These are phyloP conservation scores for Nematocida homosporus DNA, from an alignment of 371 early-diverging fungal genomes.

Conservation along the genomic window DNA sequence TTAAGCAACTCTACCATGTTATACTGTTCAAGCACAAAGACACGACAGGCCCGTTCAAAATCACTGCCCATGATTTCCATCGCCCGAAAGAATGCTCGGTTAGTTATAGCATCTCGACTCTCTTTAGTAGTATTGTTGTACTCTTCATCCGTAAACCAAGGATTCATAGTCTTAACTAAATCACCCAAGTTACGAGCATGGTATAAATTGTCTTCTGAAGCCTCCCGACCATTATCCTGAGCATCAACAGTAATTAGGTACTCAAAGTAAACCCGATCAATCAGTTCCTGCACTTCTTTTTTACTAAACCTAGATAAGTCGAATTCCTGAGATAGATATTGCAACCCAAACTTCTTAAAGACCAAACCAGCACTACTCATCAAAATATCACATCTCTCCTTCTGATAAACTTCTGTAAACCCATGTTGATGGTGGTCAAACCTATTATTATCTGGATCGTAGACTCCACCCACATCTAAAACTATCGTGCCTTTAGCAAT, in stretches of 20 bases:
- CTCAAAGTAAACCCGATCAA: conserved; percentile 57
- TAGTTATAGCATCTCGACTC: conserved; percentile 2
- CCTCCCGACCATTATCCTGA: conserved; percentile 65
- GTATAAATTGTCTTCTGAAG: conserved; percentile 32
- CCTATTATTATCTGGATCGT: conserved; percentile 73
- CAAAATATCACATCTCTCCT: conserved; percentile 73
- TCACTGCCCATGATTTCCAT: conserved; percentile 58
- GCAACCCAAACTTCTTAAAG: conserved; percentile 71
- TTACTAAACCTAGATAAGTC: conserved; percentile 76
- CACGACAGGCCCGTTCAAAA: conserved; percentile 21
- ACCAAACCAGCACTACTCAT: conserved; percentile 82
- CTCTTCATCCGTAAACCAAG: not conserved
- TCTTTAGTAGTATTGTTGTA: not conserved
- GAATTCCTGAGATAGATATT: conserved; percentile 71
- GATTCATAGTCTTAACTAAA: conserved; percentile 28
- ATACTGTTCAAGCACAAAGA: not conserved
- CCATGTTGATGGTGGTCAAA: conserved; percentile 95
- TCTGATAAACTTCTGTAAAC: conserved; percentile 80
- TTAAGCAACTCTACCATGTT: not conserved
- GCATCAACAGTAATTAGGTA: conserved; percentile 66
- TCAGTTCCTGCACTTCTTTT: conserved; percentile 22
- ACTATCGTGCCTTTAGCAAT: conserved; percentile 79
- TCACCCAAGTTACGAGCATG: conserved; percentile 56
- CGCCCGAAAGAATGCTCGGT: conserved; percentile 49
- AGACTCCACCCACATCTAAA: conserved; percentile 91